A percentile compares a stretch with the other conserved stretches of the same genome.
Evolutionary conservation across 2,329 filamentous ascomycete genomes (phyloP).

Genomic region (Exophiala spinifera): DNA sequence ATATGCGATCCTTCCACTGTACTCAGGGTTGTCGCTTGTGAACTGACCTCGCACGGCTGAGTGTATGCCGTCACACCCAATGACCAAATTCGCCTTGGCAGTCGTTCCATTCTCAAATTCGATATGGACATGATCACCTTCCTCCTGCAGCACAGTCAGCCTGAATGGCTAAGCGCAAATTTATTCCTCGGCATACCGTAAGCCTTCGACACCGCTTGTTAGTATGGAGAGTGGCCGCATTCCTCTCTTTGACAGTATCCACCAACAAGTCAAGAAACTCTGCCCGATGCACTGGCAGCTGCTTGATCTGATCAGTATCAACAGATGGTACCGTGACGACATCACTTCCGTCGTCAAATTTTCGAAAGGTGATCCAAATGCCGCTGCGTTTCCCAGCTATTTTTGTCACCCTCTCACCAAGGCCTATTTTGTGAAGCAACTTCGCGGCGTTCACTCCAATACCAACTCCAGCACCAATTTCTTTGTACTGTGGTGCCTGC

Average conservation of each 20-base stretch:
- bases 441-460: constrained; percentile 23
- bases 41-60: constrained; percentile 15
- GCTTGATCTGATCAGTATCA: constrained; percentile 23
- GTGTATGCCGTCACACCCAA: constrained; percentile 30
- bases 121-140: constrained; percentile 11
- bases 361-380: constrained; percentile 37
- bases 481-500: constrained; percentile 23
- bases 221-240: constrained; percentile 27
- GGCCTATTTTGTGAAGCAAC: constrained; percentile 30
- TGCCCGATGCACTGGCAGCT: constrained; percentile 30
- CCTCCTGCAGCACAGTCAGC: constrained; percentile 11
- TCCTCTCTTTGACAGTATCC: constrained; percentile 39
- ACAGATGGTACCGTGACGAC: constrained; percentile 33
- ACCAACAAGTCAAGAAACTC: constrained; percentile 44
- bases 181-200: constrained; percentile 5
- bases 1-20: constrained; percentile 18
- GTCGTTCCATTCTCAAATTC: constrained; percentile 32
- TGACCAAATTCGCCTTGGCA: constrained; percentile 25
- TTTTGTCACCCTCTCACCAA: constrained; percentile 32
- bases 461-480: constrained; percentile 26
- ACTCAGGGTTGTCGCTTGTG: constrained; percentile 15
- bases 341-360: constrained; percentile 37
- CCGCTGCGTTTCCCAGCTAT: constrained; percentile 34
- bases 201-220: constrained; percentile 15
- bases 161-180: not conserved